Conservation (phyloP, 768 basidiomycete species). For the Amanita rubescens region DNA sequence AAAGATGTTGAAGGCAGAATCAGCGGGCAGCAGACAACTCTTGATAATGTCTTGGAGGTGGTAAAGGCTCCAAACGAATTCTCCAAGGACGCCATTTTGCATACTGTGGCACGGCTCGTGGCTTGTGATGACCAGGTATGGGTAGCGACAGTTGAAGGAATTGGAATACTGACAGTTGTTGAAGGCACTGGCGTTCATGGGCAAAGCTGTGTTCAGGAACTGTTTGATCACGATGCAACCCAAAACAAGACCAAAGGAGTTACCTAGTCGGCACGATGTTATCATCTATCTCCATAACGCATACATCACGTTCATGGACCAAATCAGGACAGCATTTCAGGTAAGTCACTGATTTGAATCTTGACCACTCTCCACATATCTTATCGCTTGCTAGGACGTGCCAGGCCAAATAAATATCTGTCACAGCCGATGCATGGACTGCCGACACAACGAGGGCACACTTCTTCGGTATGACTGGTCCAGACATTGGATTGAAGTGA, state of each 20-base stretch:
- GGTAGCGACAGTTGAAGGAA: not conserved
- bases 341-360: conserved; percentile 9
- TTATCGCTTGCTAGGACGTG: conserved; percentile 5
- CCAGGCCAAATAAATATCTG: conserved; percentile 14
- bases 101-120: conserved; percentile 10
- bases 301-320: conserved; percentile 7
- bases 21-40: not conserved
- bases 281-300: conserved; percentile 13
- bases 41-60: not conserved
- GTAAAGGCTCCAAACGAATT: conserved; percentile 8
- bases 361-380: not conserved
- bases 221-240: conserved; percentile 14
- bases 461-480: conserved; percentile 15
- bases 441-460: conserved; percentile 13
- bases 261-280: conserved; percentile 13
- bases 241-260: conserved; percentile 7
- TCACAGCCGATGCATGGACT: conserved; percentile 16
- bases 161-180: not conserved
- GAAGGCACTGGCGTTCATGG: conserved; percentile 10
- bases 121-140: conserved; percentile 15
- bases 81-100: conserved; percentile 9
- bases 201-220: conserved; percentile 13
- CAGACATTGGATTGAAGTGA: conserved; percentile 16
- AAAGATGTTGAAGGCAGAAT: not conserved
- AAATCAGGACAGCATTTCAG: conserved; percentile 4